Conservation (phyloP, 2,329 filamentous ascomycete species). For the Fusarium udum region DNA sequence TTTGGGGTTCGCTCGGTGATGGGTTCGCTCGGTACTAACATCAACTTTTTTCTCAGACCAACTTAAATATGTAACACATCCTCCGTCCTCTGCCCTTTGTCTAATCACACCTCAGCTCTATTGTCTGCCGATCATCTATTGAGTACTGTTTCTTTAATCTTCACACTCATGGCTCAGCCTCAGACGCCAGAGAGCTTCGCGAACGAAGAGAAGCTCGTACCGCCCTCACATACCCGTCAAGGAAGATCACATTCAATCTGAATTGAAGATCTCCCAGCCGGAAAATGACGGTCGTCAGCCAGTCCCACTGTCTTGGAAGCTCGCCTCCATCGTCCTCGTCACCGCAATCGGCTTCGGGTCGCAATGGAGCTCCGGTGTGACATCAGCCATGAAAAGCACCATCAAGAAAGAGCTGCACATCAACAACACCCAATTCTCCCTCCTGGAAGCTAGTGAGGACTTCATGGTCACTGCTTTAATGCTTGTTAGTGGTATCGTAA, state of each 20-base stretch:
- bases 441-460: conserved; percentile 67
- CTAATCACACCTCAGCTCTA: too few species aligned
- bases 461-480: conserved; percentile 68
- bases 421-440: conserved; percentile 66
- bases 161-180: not conserved
- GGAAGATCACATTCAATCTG: not conserved
- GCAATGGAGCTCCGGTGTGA: conserved; percentile 66
- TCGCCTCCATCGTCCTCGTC: conserved; percentile 56
- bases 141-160: not conserved
- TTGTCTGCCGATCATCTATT: not conserved
- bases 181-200: not conserved
- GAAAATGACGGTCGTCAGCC: not conserved
- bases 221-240: not conserved
- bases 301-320: conserved; percentile 27
- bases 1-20: not conserved
- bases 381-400: conserved; percentile 67
- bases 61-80: not conserved
- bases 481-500: conserved; percentile 62
- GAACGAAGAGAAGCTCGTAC: not conserved
- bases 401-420: conserved; percentile 68
- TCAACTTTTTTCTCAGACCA: fast-evolving
- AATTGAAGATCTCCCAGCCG: not conserved
- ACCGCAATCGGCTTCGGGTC: conserved; percentile 65
- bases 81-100: not conserved
- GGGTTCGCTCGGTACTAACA: not conserved